Evolutionary conservation across 768 basidiomycete species (phyloP), one percentile per base, ranked within the genome.

Genomic region (Epithele typhae): DNA sequence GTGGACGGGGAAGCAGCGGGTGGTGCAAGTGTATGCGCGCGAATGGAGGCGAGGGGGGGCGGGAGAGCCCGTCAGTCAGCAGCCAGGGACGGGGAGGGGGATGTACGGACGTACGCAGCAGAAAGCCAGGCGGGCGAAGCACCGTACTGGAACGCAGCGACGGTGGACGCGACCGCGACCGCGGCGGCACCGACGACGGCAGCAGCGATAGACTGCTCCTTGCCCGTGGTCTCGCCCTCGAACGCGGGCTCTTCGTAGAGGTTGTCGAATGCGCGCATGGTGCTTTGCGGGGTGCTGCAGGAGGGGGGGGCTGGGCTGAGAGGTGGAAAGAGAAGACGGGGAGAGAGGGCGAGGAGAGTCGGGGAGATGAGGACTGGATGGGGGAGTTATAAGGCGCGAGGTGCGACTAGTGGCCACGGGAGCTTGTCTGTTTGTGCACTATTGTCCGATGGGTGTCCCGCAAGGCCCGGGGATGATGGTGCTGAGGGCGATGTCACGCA

Each of bases 201-300:
- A 35, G 39, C 36, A 27, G 44, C 36, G 22, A 49, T 45, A 12
- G 38, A 37, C 40, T 44, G 47, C 40, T 53, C 52, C 43, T 53
- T 53, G 0, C 35, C 6, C 3, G 47, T 44, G 19, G 46, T 39
- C 37, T 43, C 46, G n/a, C n/a, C n/a, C 40, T 48, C 47, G 40
- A 53, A 53, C n/a, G 43, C 18, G 34, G 52, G 52, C 44, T 53
- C 47, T 25, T 53, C 52, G 52, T 53, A 53, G 18, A 53, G 35
- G 10, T 30, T 34, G 43, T 41, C 35, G 40, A 42, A 53, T 33
- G 43, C 52, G 44, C 52, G 52, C 53, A 54, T 54, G 11, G 19
- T 37, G 19, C 32, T 37, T n/a, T n/a, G n/a, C n/a, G n/a, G n/a
- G 12, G 39, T 22, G 19, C 11, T 33, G 35, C 14, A 32, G 23